Base-by-base conservation (phyloP, 257 asterid species). In the Paraleonurus japonicus region DNA sequence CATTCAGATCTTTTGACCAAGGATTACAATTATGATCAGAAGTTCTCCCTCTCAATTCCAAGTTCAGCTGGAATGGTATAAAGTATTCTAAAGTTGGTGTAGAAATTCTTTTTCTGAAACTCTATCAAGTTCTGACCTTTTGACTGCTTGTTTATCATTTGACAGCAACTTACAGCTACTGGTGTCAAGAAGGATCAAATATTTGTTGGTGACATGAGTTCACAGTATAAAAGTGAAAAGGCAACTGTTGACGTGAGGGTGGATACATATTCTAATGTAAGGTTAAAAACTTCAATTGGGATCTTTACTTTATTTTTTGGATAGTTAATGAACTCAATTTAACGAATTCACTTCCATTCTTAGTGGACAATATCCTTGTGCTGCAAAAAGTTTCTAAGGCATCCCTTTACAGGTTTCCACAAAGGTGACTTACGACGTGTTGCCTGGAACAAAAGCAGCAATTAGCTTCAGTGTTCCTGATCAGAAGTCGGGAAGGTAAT, bases 401-500 rank as follows among this genome's bases (percentile, higher is more conserved):
- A 53, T 53, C 28, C 60, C n/a, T 54, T 47, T 78, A 65, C 85
- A 89, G 96, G 85, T 91, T 66, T 79, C 85, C 11, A 89, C 97
- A n/a, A 89, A 86, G 82, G 91, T 91, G 55, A 84, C 93, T 51
- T 71, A 74, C 65, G 83, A 91, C 22, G 78, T 83, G 47, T 68
- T 76, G 78, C 86, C 87, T 62, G 84, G 92, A 60, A 80, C 97
- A 43, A 87, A 87, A 83, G 83, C 89, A 66, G 87, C 91, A 17
- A 63, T 89, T 71, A 81, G 96, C 85, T 91, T 91, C 87, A 83
- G 57, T 62, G 80, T 91, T 47, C 54, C 97, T 26, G 96, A 91
- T 78, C 82, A 89, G 86, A 91, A 89, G 80, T 87, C 97, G 95
- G 97, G 69, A 91, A 91, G 97, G 97, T 90, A 81, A 53, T 41